phyloP scores from a whole-genome alignment of 2,329 filamentous ascomycete species.

The Neoarthrinium moseri region DNA sequence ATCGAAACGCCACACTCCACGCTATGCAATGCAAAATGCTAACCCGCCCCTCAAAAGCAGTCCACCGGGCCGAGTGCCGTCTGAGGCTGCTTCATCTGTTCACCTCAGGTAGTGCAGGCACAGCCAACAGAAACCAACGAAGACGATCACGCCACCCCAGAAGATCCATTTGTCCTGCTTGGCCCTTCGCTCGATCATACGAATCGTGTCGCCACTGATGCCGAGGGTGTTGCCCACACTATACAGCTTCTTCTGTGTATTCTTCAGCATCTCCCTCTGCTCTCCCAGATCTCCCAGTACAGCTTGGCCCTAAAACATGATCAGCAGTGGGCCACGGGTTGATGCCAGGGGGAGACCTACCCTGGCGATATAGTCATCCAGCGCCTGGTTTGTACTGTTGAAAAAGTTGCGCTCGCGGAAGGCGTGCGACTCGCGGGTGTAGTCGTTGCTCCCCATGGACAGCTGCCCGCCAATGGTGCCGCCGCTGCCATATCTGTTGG shows the following conservation, averaged over 20 bases:
- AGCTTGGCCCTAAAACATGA: too few relatives aligned
- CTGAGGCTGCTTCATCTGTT: too few relatives aligned
- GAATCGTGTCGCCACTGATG: conserved; percentile 91
- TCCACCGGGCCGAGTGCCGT: too few relatives aligned
- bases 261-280: conserved; percentile 93
- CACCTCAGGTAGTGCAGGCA: conserved; percentile 81
- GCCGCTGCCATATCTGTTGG: conserved; percentile 38
- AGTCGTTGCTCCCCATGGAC: conserved; percentile 57
- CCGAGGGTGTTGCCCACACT: conserved; percentile 92
- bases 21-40: too few relatives aligned
- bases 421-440: conserved; percentile 75
- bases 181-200: conserved; percentile 90
- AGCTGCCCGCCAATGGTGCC: conserved; percentile 32
- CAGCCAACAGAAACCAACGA: conserved; percentile 89
- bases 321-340: too few relatives aligned
- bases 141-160: conserved; percentile 78
- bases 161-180: conserved; percentile 99
- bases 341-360: too few relatives aligned
- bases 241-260: conserved; percentile 86
- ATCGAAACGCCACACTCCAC: conserved; percentile 22
- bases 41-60: conserved; percentile 14
- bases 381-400: conserved; percentile 72
- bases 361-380: conserved; percentile 92
- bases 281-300: conserved; percentile 86
- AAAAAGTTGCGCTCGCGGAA: conserved; percentile 90